These are phyloP conservation scores for Leccinellum rugosiceps DNA, from an alignment of 768 basidiomycete genomes.

Conservation along the genomic window DNA sequence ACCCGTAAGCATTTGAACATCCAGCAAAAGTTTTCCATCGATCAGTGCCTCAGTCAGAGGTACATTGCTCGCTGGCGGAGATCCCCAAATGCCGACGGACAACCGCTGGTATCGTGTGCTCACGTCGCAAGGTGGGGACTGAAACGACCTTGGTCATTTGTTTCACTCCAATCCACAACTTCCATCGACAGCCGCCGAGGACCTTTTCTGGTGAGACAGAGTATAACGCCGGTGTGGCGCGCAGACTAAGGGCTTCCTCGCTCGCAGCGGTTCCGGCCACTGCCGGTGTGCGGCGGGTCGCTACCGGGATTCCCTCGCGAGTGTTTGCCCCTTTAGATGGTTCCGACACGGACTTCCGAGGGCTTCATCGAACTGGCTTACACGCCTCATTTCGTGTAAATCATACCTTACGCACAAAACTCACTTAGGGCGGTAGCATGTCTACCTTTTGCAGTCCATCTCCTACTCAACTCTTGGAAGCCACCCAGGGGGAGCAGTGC, in stretches of 20 bases:
- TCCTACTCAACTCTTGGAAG: not conserved
- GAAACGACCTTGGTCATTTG: not conserved
- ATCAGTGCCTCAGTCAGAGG: too few species aligned
- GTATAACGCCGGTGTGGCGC: not conserved
- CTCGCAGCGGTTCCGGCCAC: constrained; percentile 9
- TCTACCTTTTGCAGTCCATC: not conserved
- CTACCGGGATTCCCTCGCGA: not conserved
- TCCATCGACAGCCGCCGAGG: not conserved
- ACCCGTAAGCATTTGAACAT: too few species aligned
- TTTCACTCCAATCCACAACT: not conserved
- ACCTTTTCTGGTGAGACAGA: not conserved
- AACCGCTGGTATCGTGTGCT: too few species aligned
- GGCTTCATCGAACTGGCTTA: not conserved
- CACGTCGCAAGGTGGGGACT: too few species aligned
- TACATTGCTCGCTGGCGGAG: not conserved
- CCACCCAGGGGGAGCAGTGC: not conserved
- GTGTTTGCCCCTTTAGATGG: not conserved
- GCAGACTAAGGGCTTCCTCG: constrained; percentile 8
- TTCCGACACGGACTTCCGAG: not conserved
- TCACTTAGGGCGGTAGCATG: not conserved
- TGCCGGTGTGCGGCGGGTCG: constrained; percentile 8
- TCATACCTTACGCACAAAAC: not conserved
- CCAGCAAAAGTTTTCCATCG: too few species aligned
- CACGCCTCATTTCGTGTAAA: not conserved
- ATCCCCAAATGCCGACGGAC: not conserved